phyloP scores from a whole-genome alignment of 2,329 filamentous ascomycete species.

The Pseudogymnoascus sp. region DNA sequence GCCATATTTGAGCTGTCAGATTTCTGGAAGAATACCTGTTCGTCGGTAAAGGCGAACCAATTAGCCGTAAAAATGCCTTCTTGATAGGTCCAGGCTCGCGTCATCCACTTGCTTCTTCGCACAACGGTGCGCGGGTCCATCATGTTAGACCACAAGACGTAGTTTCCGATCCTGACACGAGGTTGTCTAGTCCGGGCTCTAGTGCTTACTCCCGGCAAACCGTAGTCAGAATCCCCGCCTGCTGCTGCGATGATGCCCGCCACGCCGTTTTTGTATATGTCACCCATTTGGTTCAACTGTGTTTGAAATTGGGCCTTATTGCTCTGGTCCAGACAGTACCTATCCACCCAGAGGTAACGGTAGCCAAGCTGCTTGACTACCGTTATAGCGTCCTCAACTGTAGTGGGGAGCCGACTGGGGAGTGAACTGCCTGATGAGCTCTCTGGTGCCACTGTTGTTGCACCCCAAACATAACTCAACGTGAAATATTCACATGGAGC shows the following conservation, averaged over 20 bases:
- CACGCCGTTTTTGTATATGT: conserved; percentile 15
- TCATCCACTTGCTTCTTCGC: conserved; percentile 16
- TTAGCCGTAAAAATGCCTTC: conserved; percentile 22
- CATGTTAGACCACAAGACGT: conserved; percentile 15
- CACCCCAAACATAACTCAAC: conserved; percentile 17
- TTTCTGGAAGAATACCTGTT: conserved; percentile 26
- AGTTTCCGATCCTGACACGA: not conserved
- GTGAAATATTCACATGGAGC: conserved; percentile 14
- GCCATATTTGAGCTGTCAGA: not conserved
- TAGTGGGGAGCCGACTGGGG: conserved; percentile 15
- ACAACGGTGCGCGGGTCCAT: conserved; percentile 6
- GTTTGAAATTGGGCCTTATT: conserved; percentile 7
- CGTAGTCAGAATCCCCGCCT: conserved; percentile 15
- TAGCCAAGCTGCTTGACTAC: conserved; percentile 13
- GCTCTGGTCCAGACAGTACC: conserved; percentile 22
- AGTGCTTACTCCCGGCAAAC: conserved; percentile 15
- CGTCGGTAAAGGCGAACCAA: conserved; percentile 30
- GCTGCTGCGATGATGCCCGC: conserved; percentile 15
- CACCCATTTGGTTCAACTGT: conserved; percentile 16
- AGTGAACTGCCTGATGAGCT: not conserved
- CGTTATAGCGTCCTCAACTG: conserved; percentile 14
- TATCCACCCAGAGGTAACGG: conserved; percentile 17
- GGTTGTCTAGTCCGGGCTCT: conserved; percentile 8
- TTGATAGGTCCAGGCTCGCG: conserved; percentile 21
- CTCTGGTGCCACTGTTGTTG: not conserved